Evolutionary conservation across 2,329 filamentous ascomycete genomes (phyloP).

Genomic region (Clonostachys rosea): DNA sequence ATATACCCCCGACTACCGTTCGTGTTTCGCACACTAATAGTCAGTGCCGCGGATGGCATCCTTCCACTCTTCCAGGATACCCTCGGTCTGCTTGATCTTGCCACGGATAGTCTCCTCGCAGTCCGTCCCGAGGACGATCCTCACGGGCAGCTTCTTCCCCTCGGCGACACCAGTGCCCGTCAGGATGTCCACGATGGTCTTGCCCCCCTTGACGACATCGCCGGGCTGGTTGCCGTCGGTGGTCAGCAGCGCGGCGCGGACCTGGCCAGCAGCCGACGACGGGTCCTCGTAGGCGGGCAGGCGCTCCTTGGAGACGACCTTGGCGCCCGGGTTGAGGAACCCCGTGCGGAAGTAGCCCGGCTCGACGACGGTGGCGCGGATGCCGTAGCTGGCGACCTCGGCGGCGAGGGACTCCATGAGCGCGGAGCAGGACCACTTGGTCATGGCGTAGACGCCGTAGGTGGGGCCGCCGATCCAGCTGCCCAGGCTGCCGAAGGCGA

Average conservation of each 20-base stretch:
- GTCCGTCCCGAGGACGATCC: constrained; percentile 52
- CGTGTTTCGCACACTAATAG: not conserved
- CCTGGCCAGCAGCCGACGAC: constrained; percentile 16
- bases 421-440: constrained; percentile 40
- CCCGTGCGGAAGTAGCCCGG: constrained; percentile 49
- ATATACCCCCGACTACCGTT: too few species aligned
- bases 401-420: constrained; percentile 34
- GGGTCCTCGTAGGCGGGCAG: constrained; percentile 23
- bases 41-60: constrained; percentile 16
- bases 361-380: constrained; percentile 36
- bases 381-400: constrained; percentile 39
- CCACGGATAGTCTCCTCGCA: constrained; percentile 29
- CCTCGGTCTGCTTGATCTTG: constrained; percentile 35
- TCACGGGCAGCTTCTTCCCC: constrained; percentile 44
- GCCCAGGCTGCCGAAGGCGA: constrained; percentile 40
- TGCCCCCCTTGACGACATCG: constrained; percentile 47
- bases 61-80: constrained; percentile 44
- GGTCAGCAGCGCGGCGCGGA: constrained; percentile 18
- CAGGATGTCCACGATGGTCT: constrained; percentile 49
- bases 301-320: constrained; percentile 16
- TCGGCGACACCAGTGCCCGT: constrained; percentile 39
- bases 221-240: constrained; percentile 46
- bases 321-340: constrained; percentile 32
- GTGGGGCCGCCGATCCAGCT: constrained; percentile 32
- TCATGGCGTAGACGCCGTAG: constrained; percentile 33